Base-by-base conservation (phyloP, 257 asterid genomes). In the Penstemon davidsonii region DNA sequence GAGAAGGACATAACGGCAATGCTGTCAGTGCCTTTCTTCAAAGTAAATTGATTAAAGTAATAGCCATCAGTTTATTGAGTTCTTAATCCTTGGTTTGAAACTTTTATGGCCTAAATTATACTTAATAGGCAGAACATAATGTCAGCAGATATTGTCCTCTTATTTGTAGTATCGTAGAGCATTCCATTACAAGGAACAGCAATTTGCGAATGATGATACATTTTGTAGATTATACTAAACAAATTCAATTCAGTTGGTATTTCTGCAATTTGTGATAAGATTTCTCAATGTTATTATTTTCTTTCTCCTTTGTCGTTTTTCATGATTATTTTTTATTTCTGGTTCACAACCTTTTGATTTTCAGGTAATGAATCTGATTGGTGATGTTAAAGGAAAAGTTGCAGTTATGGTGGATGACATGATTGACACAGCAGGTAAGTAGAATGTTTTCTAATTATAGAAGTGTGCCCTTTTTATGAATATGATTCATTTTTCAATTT, bases 351-450 rank as follows among this genome's bases (percentile, higher is more conserved):
- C 19, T 61, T 68, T 54, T 66, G 4, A 10, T 51, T 67, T 77
- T 50, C 83, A 91, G 97, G 97, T 91, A 62, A 86, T 91, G 97
- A 91, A 91, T 81, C 78, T 91, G 80, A 91, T 91, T 69, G 97
- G 97, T 74, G 97, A 91, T 74, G 97, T 91, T 62, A 81, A 82
- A 78, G 97, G 97, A 61, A 91, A 91, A 81, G 93, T 91, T 78
- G 97, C 97, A 4, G 97, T 91, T 43, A 88, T 91, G 97, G 85
- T 91, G 68, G 97, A 91, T 82, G 97, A 91, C 84, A 91, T 91
- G 97, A 91, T 91, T 71, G 97, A 91, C 80, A 91, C 97, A 4
- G 97, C 97, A 51, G 97, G 97, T 91, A 73, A 55, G 78, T 76
- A 68, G 41, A 73, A n/a, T 7, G 57, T 50, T 51, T 42, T 6